Evolutionary conservation across 2,329 filamentous ascomycete species (phyloP).

Genomic region (Neoarthrinium moseri): DNA sequence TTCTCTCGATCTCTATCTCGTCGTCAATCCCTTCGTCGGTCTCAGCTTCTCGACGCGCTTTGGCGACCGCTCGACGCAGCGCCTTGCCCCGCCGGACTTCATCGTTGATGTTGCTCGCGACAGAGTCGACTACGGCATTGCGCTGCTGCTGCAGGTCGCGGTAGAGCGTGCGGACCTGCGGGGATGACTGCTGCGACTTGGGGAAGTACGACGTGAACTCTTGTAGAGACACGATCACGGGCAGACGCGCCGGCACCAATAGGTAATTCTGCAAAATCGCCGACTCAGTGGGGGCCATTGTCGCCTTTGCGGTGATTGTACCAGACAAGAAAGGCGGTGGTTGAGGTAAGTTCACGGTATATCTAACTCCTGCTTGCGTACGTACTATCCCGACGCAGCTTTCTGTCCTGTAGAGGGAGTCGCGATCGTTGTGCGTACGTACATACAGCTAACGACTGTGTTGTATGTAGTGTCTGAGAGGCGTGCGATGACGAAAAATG

Average conservation of each 20-base stretch:
- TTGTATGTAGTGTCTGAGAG: no score
- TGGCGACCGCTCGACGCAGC: constrained; percentile 57
- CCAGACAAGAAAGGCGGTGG: no score
- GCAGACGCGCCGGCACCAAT: constrained; percentile 71
- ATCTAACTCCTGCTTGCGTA: no score
- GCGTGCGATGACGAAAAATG: no score
- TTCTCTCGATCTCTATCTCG: constrained; percentile 62
- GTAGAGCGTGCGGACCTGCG: constrained; percentile 70
- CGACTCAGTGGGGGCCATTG: constrained; percentile 72
- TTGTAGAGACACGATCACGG: constrained; percentile 69
- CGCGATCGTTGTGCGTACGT: no score
- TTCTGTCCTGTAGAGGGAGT: no score
- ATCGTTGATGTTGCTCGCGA: constrained; percentile 63
- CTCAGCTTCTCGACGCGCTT: constrained; percentile 50
- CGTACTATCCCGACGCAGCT: no score
- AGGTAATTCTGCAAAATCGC: constrained; percentile 77
- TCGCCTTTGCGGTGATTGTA: constrained; percentile 14
- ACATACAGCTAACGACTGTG: no score
- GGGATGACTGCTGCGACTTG: constrained; percentile 59
- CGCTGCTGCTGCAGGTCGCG: constrained; percentile 77
- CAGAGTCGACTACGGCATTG: constrained; percentile 64
- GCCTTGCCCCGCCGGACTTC: constrained; percentile 62
- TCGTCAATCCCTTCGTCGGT: constrained; percentile 58
- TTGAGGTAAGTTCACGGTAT: no score
- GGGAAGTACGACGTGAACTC: constrained; percentile 80